These are phyloP conservation scores for Pythium myriotylum DNA, from an alignment of 352 stramenopile genomes.

Conservation along the genomic window DNA sequence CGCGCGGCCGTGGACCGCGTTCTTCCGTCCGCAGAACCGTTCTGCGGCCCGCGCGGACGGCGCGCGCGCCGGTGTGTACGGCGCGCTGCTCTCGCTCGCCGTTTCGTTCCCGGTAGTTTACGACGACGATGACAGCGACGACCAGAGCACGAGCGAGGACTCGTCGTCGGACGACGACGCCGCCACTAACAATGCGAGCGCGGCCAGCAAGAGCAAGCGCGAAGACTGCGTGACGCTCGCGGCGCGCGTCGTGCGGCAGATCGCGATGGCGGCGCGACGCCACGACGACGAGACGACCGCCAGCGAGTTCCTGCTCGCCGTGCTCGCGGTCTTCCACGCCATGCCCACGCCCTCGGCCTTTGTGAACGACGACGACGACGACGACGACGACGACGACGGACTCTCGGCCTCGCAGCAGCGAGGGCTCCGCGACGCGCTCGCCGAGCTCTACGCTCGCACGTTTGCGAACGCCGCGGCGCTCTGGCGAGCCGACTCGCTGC, in stretches of 20 bases:
- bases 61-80: slow-evolving; percentile 59
- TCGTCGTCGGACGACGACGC: slow-evolving; percentile 38
- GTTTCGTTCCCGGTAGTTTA: slow-evolving; percentile 55
- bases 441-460: slow-evolving; percentile 52
- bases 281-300: background rate
- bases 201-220: slow-evolving; percentile 38
- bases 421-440: slow-evolving; percentile 48
- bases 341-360: slow-evolving; percentile 47
- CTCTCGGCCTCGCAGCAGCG: slow-evolving; percentile 33
- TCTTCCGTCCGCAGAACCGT: slow-evolving; percentile 49
- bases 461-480: slow-evolving; percentile 34
- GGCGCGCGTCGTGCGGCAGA: slow-evolving; percentile 20
- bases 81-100: slow-evolving; percentile 43
- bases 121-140: slow-evolving; percentile 32
- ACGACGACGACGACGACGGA: slow-evolving; percentile 33
- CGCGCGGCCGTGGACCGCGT: slow-evolving; percentile 44
- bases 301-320: slow-evolving; percentile 46
- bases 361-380: slow-evolving; percentile 37
- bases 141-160: slow-evolving; percentile 34
- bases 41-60: slow-evolving; percentile 37
- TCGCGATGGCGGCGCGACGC: slow-evolving; percentile 15
- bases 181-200: slow-evolving; percentile 7
- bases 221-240: slow-evolving; percentile 46
- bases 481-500: slow-evolving; percentile 25
- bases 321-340: slow-evolving; percentile 43